Evolutionary conservation across 306 rosid species (phyloP), one percentile per base, ranked within the genome.

Genomic region (Dalbergia cultrata): DNA sequence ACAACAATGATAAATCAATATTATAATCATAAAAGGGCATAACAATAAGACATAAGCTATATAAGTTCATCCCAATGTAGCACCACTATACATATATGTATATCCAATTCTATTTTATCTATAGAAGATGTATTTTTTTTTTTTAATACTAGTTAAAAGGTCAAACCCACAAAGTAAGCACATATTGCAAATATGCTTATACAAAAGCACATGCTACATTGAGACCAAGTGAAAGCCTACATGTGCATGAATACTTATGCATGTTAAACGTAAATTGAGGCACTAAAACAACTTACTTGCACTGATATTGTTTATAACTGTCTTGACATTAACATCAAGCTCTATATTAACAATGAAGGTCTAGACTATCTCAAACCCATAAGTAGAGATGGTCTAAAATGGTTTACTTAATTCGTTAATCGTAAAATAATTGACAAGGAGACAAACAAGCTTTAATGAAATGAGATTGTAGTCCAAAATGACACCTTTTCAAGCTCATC

Each of bases 341-440:
- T 67, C 89, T 34, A 85, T 77, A 33, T 89, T 82, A 21, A 86
- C 83, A 54, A 89, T 86, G 33, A 89, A 87, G 41, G 88, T 84
- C 73, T 84, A 82, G n/a, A 89, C 87, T 8, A 89, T 86, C 76
- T 84, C 89, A 47, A n/a, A 89, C 12, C 89, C 90, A 74, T 86
- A 86, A 53, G 82, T 50, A 54, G 87, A 85, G 89, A 86, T 82
- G 35, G 83, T 87, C 90, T 89, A 77, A 44, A 64, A 13, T 58
- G 59, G 12, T 21, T 33, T 26, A 79, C 74, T 5, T 19, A 47
- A 57, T 26, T 67, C 45, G 8, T 21, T 21, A 62, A 39, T 39
- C 45, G 14, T 10, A 13, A 62, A 62, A 31, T 50, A 31, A 70
- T 70, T 49, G 10, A 21, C 41, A 13, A 43, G 54, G 13, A 57